These are phyloP conservation scores for Candida ortonii DNA, from an alignment of 805 yeast genomes.

Conservation along the genomic window DNA sequence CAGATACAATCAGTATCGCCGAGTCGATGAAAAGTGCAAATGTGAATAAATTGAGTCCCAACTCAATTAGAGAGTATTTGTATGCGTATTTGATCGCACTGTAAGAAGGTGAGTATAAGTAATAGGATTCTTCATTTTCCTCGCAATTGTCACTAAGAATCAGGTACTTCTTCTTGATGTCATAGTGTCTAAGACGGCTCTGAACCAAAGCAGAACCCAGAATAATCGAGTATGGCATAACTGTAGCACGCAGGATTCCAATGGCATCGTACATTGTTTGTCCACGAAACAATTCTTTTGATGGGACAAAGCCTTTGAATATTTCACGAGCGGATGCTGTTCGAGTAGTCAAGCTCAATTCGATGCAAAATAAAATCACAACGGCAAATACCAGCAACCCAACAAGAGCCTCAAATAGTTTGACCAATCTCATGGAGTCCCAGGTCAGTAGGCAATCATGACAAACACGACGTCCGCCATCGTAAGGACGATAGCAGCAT, in stretches of 20 bases:
- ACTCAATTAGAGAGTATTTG: slow-evolving; percentile 65
- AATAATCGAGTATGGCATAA: slow-evolving; percentile 50
- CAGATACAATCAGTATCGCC: slow-evolving; percentile 75
- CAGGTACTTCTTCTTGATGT: slow-evolving; percentile 37
- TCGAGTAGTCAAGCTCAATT: slow-evolving; percentile 37
- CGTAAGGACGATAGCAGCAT: slow-evolving; percentile 49
- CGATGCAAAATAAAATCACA: slow-evolving; percentile 44
- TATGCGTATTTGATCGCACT: slow-evolving; percentile 66
- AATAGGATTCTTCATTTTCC: slow-evolving; percentile 38
- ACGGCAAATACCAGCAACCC: slow-evolving; percentile 42
- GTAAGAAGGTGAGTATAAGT: slow-evolving; percentile 59
- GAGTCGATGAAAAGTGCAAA: slow-evolving; percentile 81
- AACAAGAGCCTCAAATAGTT: slow-evolving; percentile 41
- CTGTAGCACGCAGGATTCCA: slow-evolving; percentile 48
- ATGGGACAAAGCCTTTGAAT: slow-evolving; percentile 45
- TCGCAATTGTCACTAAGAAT: slow-evolving; percentile 23
- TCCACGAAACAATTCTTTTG: slow-evolving; percentile 39
- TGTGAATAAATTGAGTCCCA: slow-evolving; percentile 63
- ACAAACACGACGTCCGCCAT: slow-evolving; percentile 45
- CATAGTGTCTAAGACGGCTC: slow-evolving; percentile 46
- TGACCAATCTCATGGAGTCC: slow-evolving; percentile 40
- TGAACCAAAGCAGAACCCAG: slow-evolving; percentile 49
- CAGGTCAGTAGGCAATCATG: slow-evolving; percentile 45
- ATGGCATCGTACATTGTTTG: slow-evolving; percentile 46
- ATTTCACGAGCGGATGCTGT: slow-evolving; percentile 27